Conservation (phyloP, 805 yeast genomes). For the Metschnikowia henanensis region DNA sequence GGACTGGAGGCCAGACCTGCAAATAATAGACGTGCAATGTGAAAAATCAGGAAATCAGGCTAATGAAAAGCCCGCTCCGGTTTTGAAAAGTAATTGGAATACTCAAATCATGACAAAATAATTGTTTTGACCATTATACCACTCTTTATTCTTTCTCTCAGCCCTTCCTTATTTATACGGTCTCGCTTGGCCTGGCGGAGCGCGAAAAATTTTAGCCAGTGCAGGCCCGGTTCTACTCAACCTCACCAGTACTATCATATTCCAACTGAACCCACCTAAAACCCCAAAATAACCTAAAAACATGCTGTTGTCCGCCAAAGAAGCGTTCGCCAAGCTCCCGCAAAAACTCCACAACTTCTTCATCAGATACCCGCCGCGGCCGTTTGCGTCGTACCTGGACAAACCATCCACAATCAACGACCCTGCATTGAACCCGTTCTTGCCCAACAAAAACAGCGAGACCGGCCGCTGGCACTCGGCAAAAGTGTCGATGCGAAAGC, state of each 20-base stretch:
- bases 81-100: too few species aligned
- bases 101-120: too few species aligned
- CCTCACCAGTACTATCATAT: too few species aligned
- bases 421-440: conserved; percentile 79
- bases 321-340: conserved; percentile 65
- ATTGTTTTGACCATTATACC: too few species aligned
- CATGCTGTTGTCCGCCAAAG: conserved; percentile 34
- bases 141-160: too few species aligned
- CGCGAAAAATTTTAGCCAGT: conserved; percentile 17
- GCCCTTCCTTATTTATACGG: background rate
- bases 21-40: too few species aligned
- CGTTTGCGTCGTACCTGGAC: conserved; percentile 63
- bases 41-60: too few species aligned
- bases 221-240: background rate
- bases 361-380: conserved; percentile 80
- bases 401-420: conserved; percentile 67
- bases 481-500: conserved; percentile 75
- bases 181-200: background rate
- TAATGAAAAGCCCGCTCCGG: too few species aligned
- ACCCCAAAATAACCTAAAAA: background rate
- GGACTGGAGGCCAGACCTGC: too few species aligned
- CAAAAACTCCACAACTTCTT: conserved; percentile 69
- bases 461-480: conserved; percentile 80
- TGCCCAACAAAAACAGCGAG: conserved; percentile 80
- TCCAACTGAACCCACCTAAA: too few species aligned